Base-by-base conservation (phyloP, 805 yeast genomes). In the Candida quercuum region DNA sequence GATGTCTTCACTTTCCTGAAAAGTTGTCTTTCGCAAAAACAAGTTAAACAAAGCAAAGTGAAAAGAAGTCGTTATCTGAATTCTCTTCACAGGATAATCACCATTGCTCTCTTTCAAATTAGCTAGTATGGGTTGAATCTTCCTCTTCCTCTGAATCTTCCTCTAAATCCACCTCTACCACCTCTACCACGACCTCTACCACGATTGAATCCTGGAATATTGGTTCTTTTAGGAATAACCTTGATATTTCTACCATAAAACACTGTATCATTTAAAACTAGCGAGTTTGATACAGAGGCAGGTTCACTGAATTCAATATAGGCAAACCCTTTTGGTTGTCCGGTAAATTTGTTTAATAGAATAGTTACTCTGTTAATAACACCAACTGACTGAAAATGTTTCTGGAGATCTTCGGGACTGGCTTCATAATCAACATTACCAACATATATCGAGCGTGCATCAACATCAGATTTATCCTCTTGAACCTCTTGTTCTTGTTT, bases 291-390 rank as follows among this genome's bases (percentile, higher is more conserved):
- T 6, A 85, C 88, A 11, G 72, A 67, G n/a, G 70, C 68, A 11
- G 76, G 72, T 51, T 74, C 83, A n/a, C 78, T 72, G 54, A 86
- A 87, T 57, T 87, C 96, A 44, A 87, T 71, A 58, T 86, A 87
- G 2, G 95, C 95, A 62, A 72, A 86, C 1, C 96, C 96, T 60
- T 82, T 82, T 31, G 96, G 93, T 45, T 74, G 81, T 6, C 95
- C 94, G 0, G 93, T 78, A 49, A 64, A 60, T 58, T 79, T 81
- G 61, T 86, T 85, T 39, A 74, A 67, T 57, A 82, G 62, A 33
- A 87, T 86, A 3, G 93, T 86, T 24, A 86, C 87, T 49, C 95
- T 72, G 53, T 83, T 80, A 37, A 87, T 83, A 6, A 75, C 69
- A 1, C 95, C 95, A 33, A 78, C 77, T 3, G 72, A 56, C 37